These are phyloP conservation scores for Cylindrotheca closterium DNA, from an alignment of 108 stramenopile genomes.

Conservation along the genomic window DNA sequence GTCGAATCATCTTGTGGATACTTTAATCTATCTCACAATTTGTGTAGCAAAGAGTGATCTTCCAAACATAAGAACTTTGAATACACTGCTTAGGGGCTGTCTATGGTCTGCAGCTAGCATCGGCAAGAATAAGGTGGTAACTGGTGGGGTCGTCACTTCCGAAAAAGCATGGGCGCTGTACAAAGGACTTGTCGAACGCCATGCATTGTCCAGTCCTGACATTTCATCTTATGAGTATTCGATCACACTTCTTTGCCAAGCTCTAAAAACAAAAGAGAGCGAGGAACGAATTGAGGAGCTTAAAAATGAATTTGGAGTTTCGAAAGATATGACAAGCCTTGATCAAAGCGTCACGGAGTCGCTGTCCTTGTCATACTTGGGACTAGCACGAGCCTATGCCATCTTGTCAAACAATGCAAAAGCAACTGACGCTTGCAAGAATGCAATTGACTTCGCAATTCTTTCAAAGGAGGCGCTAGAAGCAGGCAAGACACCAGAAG, in stretches of 20 bases:
- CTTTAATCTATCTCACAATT: slow-evolving; percentile 1
- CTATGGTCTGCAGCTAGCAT: slow-evolving; percentile 75
- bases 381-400: slow-evolving; percentile 62
- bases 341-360: slow-evolving; percentile 53
- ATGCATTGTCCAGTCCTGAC: slow-evolving; percentile 33
- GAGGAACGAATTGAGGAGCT: slow-evolving; percentile 47
- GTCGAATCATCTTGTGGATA: neutral
- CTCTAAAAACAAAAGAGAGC: slow-evolving; percentile 59
- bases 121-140: slow-evolving; percentile 26
- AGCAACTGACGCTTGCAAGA: slow-evolving; percentile 18
- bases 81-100: slow-evolving; percentile 81
- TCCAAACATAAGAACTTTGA: slow-evolving; percentile 80
- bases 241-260: slow-evolving; percentile 67
- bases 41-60: slow-evolving; percentile 16
- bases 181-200: slow-evolving; percentile 2
- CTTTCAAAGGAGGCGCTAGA: slow-evolving; percentile 24
- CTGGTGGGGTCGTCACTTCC: slow-evolving; percentile 76
- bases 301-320: slow-evolving; percentile 40
- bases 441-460: slow-evolving; percentile 13
- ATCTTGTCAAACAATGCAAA: slow-evolving; percentile 46
- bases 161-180: slow-evolving; percentile 64
- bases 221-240: slow-evolving; percentile 86
- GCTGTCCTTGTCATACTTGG: slow-evolving; percentile 52
- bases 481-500: slow-evolving; percentile 32
- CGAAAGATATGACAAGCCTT: slow-evolving; percentile 4